Base-by-base conservation (phyloP, 1,139 yeast species). In the Hanseniaspora sp. region DNA sequence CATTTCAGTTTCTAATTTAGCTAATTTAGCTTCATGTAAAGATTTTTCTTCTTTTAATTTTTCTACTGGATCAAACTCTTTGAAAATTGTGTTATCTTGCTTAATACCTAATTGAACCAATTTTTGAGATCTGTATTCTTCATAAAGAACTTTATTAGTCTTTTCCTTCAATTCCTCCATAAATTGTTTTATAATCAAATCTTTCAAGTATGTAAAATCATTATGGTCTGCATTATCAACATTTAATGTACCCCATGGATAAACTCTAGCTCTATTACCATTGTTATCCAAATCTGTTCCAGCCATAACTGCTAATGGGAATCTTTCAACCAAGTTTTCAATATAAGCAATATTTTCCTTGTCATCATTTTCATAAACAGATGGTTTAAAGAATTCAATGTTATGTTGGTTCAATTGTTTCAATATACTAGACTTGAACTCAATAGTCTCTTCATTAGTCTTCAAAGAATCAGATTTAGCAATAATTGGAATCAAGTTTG, bases 231-330 rank as follows among this genome's bases (percentile, higher is more conserved):
- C 95, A 69, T 92, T 92, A 69, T 90, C 97, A 60, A 94, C 95
- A 71, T 92, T 97, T 65, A 92, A 85, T 29, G 85, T 76, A 60
- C 99, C 99, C 99, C 99, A 94, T 58, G 98, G 98, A 69, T 94
- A 94, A 61, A 78, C 73, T 72, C 99, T 86, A 60, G 96, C 97
- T 67, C 97, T 83, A 67, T 84, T 77, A 52, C 97, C 97, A 63
- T 84, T 88, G 35, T 76, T 64, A 52, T 86, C 81, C 60, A 80
- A 82, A 58, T 75, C 74, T 34, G 92, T 86, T 28, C 96, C 87
- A 34, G 97, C 98, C 54, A 94, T 86, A 60, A 92, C 83, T 18
- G 98, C 98, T 72, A 88, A 92, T 46, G 99, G 99, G 58, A 86
- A 77, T 65, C 77, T 79, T 56, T 77, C 72, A 71, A 83, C 75